Percentiles rank a stretch among this genome's conserved stretches.
These are phyloP conservation scores for Syzygium jambos DNA, from an alignment of 345 rosid genomes.

Conservation along the genomic window DNA sequence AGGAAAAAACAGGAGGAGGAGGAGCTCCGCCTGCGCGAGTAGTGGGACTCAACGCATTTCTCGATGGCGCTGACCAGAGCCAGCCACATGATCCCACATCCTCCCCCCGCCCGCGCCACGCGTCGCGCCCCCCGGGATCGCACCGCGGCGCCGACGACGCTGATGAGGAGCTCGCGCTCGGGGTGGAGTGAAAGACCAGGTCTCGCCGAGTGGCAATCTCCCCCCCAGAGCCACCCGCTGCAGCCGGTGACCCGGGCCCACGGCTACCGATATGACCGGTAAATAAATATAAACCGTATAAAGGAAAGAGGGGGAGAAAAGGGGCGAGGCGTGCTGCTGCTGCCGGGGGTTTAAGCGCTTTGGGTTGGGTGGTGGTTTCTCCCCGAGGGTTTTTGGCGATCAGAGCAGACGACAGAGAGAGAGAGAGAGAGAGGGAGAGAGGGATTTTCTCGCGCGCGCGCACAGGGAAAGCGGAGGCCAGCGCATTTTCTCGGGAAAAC, in stretches of 20 bases:
- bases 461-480: not conserved
- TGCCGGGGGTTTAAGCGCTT: not conserved
- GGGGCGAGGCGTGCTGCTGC: no score
- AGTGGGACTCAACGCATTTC: not conserved
- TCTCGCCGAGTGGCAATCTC: not conserved
- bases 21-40: not conserved
- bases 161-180: not conserved
- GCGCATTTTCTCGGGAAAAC: not conserved
- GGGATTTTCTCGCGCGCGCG: not conserved
- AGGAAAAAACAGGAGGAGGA: no score
- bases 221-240: not conserved
- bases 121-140: not conserved
- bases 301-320: no score
- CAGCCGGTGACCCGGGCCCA: not conserved
- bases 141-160: not conserved
- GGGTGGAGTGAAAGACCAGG: not conserved
- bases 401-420: not conserved
- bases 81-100: not conserved
- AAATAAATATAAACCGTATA: not conserved
- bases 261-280: not conserved
- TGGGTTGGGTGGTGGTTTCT: constrained; percentile 2
- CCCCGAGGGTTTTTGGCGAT: constrained; percentile 2
- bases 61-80: not conserved
- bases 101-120: not conserved
- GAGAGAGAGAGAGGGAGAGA: not conserved